Evolutionary conservation across 2,329 filamentous ascomycete genomes (phyloP).

Genomic region (Colletotrichum sp.): DNA sequence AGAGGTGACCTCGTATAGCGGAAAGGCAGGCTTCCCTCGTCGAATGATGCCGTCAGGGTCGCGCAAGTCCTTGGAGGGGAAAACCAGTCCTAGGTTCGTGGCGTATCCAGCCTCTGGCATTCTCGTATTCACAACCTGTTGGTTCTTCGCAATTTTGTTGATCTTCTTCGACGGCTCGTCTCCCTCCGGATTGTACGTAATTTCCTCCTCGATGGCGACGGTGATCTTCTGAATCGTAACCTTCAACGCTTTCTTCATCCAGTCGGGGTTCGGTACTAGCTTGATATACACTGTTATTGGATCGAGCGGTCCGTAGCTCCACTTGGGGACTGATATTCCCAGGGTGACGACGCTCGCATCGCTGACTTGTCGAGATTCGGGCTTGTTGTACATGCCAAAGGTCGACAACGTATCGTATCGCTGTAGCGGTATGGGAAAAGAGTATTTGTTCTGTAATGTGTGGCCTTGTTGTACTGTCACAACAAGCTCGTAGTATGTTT

Average conservation of each 20-base stretch:
- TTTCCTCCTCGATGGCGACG: constrained; percentile 93
- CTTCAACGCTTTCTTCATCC: constrained; percentile 86
- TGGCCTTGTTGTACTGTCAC: constrained; percentile 94
- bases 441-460: constrained; percentile 85
- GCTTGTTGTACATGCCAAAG: constrained; percentile 99
- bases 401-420: constrained; percentile 97
- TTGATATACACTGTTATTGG: constrained; percentile 97
- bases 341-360: constrained; percentile 91
- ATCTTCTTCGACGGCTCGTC: constrained; percentile 92
- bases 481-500: constrained; percentile 96
- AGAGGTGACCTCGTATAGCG: constrained; percentile 83
- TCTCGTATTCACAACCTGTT: constrained; percentile 79
- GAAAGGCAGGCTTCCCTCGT: constrained; percentile 84
- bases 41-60: constrained; percentile 89
- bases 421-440: constrained; percentile 87
- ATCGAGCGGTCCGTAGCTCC: constrained; percentile 95
- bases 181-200: constrained; percentile 97
- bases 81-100: constrained; percentile 89
- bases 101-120: constrained; percentile 91
- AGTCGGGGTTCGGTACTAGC: constrained; percentile 88
- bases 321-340: constrained; percentile 88
- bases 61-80: constrained; percentile 86
- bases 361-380: constrained; percentile 83
- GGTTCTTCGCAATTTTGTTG: constrained; percentile 84
- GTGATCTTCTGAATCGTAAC: constrained; percentile 96